Base-by-base conservation (phyloP, 1,284 basidiomycete species). In the Boletellus deceptivus region DNA sequence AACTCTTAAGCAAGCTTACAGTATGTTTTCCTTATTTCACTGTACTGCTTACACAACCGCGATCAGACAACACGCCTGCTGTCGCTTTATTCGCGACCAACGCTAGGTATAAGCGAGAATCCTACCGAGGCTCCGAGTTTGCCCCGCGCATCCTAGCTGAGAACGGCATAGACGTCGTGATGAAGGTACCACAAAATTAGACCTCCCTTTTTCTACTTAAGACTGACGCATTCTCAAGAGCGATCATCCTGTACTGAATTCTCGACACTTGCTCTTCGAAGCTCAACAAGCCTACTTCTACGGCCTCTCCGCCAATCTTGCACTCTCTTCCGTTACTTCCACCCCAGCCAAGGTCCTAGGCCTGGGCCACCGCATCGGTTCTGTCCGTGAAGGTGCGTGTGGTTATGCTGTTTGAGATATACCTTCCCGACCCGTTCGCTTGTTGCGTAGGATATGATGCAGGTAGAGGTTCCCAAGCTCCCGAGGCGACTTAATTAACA, bases 201-300 rank as follows among this genome's bases (percentile, higher is more conserved):
- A 29, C 27, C 1, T 35, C 41, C 16, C 9, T 36, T 47, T 17
- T 29, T 35, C 27, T 20, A 16, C 37, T 29, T 14, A 25, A 31
- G 25, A 48, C 36, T 55, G 35, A 60, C 38, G 25, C 45, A 9
- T 29, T 49, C 14, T 41, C 54, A 88, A 35, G 86, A 86, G 82
- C 54, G 86, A 89, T 54, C 86, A 89, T 58, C 82, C 83, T 13
- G 83, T 86, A 1, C 55, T 93, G 17, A 85, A 95, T 64, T 89
- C 88, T 29, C 79, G 93, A 6, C 83, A 84, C 63, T 73, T 97
- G 10, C 65, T 93, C 3, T 86, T 84, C 62, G 93, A 97, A 69
- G 93, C 93, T 0, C 89, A 91, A 50, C 91, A 94, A 66, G 91
- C 89, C 2, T 84, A 93, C 62, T 88, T 88, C 64, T 95, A 83